These are phyloP conservation scores for Nakaseomyces kungkrabaensis DNA, from an alignment of 1,139 yeast genomes.

Conservation along the genomic window DNA sequence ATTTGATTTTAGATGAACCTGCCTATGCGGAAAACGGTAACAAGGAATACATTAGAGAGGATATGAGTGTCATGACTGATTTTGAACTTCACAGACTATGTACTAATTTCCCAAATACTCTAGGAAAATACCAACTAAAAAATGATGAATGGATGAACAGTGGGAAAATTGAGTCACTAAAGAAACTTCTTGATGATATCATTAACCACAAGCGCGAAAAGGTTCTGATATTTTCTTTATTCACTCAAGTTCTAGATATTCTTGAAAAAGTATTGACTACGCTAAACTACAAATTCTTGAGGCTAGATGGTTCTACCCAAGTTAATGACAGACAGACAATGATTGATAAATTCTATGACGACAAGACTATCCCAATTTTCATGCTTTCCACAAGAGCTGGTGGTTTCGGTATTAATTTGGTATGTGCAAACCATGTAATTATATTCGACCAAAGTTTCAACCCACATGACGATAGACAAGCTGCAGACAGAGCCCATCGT, in stretches of 20 bases:
- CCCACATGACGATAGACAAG: constrained; percentile 97
- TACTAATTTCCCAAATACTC: constrained; percentile 55
- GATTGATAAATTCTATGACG: constrained; percentile 82
- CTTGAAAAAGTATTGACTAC: constrained; percentile 65
- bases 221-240: constrained; percentile 75
- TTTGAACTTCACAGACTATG: constrained; percentile 75
- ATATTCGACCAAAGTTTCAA: constrained; percentile 91
- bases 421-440: constrained; percentile 88
- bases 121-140: constrained; percentile 45
- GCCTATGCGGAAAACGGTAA: constrained; percentile 66
- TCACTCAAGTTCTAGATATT: constrained; percentile 86
- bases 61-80: constrained; percentile 95
- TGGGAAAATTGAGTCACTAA: constrained; percentile 61
- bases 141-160: constrained; percentile 57
- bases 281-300: constrained; percentile 58
- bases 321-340: constrained; percentile 90
- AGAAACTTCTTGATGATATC: constrained; percentile 49
- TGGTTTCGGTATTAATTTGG: constrained; percentile 93
- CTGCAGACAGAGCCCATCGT: constrained; percentile 96
- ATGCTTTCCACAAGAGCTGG: constrained; percentile 92
- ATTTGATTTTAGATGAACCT: constrained; percentile 69
- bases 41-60: constrained; percentile 66
- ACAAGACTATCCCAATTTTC: constrained; percentile 73
- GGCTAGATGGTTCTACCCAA: constrained; percentile 88
- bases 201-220: constrained; percentile 55